Evolutionary conservation across 345 rosid species (phyloP).

Genomic region (Ailanthus altissimus): DNA sequence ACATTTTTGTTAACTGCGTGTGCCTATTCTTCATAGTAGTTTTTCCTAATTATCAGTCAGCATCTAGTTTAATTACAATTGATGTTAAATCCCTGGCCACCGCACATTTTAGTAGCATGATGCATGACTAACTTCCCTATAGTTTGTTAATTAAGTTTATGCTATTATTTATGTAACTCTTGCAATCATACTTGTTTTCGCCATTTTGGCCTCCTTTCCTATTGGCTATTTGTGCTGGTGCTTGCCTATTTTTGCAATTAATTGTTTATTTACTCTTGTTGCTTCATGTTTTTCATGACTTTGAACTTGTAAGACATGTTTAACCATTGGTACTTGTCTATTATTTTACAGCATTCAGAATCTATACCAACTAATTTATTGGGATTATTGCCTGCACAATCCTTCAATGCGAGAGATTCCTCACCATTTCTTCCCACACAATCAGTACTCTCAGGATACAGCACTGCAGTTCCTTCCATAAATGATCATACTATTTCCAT

Average conservation of each 20-base stretch:
- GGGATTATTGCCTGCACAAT: conserved; percentile 20
- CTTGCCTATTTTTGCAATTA: not conserved
- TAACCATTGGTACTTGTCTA: conserved; percentile 13
- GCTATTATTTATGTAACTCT: not conserved
- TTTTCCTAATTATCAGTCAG: not conserved
- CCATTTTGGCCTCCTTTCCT: not conserved
- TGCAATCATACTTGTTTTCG: not conserved
- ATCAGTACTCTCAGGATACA: conserved; percentile 30
- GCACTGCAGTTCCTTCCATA: conserved; percentile 27
- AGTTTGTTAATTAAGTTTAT: not conserved
- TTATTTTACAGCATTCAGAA: conserved; percentile 30
- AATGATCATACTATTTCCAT: conserved; percentile 23
- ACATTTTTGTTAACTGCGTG: not conserved
- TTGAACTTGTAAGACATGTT: conserved; percentile 3
- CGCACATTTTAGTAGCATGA: not conserved
- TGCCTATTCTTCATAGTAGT: not conserved
- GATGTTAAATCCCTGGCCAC: not conserved
- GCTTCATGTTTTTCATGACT: not conserved
- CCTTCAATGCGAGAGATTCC: conserved; percentile 28
- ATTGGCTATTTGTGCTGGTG: not conserved
- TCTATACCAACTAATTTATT: conserved; percentile 26
- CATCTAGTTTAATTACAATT: conserved; percentile 3
- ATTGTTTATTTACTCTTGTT: not conserved
- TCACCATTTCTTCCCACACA: conserved; percentile 25
- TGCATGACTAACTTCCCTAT: not conserved